Base-by-base conservation (phyloP, 331 rosid species). In the Arachis monticola region DNA sequence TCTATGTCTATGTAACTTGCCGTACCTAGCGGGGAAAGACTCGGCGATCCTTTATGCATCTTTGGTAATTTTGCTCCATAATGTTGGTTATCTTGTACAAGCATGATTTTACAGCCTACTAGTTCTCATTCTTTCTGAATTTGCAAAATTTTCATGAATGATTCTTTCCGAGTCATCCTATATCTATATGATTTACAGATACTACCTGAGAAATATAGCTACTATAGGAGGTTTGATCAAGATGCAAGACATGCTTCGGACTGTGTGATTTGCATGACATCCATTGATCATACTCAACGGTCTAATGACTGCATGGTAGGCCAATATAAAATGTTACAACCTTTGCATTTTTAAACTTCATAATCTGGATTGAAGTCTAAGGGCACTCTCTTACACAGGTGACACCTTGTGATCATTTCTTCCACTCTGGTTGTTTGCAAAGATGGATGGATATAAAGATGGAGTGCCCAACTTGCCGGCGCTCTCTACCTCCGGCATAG, bases 381-480 rank as follows among this genome's bases (percentile, higher is more conserved):
- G 73, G 27, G 13, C 64, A 48, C 38, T 64, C 35, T 76, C 35
- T 76, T 41, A 10, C 51, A 35, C 88, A 94, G 99, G 97, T 95
- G 59, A 95, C 99, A 7, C 99, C 99, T 12, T 95, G 99, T 55
- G 99, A 95, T 77, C 99, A 95, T 86, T 92, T 92, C 83, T 95
- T 95, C 86, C 99, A 95, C 77, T 85, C 97, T 7, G 93, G 96
- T 60, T 95, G 99, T 74, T 87, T 95, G 79, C 99, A 95, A 87
- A 90, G 99, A 86, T 95, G 99, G 99, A 95, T 95, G 99, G 99
- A 95, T 84, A 85, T 92, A 77, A 95, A 95, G 90, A 95, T 95
- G 99, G 99, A 92, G 88, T 95, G 99, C 83, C 99, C 99, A 3
- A 95, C 99, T 60, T 95, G 99, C 74, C 97, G 99, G 83, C 93